Base-by-base conservation (phyloP, 108 stramenopile species). In the Chaetoceros tenuissimus region DNA sequence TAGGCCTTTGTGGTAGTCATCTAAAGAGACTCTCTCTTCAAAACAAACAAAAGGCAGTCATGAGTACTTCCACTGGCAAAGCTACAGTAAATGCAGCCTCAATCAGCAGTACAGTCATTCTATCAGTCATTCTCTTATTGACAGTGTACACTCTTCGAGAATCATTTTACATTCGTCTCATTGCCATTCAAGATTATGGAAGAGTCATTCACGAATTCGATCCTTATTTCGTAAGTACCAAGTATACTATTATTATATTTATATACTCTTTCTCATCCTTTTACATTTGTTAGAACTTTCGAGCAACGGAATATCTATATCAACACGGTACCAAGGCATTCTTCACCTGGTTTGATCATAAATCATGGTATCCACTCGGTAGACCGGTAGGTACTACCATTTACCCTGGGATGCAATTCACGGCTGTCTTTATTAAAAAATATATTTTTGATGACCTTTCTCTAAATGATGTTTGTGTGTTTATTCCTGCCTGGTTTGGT, bases 141-240 rank as follows among this genome's bases (percentile, higher is more conserved):
- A n/a, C n/a, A n/a, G n/a, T n/a, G n/a, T n/a, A n/a, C n/a, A n/a
- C n/a, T n/a, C n/a, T n/a, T n/a, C n/a, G n/a, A n/a, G 34, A 40
- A 22, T 86, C 96, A 1, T 97, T 87, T 60, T 34, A 52, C 7
- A 94, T 97, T 67, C 92, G 96, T 20, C 40, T 95, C 68, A 75
- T 74, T 60, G 91, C 93, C 52, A 94, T 97, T 57, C 51, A 86
- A 7, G 87, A 89, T 24, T 98, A 78, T 66, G 99, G 97, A 55
- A 78, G 73, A 13, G 97, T 99, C 44, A 99, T 99, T 78, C 98
- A 99, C 63, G 98, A 99, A 65, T 98, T 97, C 64, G 94, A 94
- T 65, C 94, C 94, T 7, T 91, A 91, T 60, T 94, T 94, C 68
- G 13, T n/a, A n/a, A n/a, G n/a, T n/a, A n/a, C n/a, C n/a, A 94